phyloP scores from a whole-genome alignment of 2,329 filamentous ascomycete genomes.

The Neofusicoccum cordaticola region DNA sequence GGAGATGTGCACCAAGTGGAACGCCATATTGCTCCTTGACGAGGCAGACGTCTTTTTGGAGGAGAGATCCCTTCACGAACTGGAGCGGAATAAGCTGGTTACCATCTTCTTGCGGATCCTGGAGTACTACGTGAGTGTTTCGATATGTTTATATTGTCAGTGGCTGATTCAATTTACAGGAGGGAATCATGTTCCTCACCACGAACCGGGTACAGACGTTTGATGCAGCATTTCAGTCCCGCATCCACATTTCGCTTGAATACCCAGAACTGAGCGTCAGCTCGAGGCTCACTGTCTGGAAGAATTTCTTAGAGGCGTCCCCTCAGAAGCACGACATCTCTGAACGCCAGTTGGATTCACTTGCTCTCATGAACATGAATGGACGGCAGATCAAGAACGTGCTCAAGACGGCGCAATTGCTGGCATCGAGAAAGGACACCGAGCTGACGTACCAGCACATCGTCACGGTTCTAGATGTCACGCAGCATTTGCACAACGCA shows the following conservation, averaged over 20 bases:
- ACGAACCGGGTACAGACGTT: slow-evolving; percentile 44
- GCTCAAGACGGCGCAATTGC: slow-evolving; percentile 39
- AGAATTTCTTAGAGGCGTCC: slow-evolving; percentile 40
- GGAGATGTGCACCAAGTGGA: slow-evolving; percentile 51
- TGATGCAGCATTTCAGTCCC: slow-evolving; percentile 46
- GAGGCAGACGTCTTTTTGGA: slow-evolving; percentile 44
- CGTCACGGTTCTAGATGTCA: slow-evolving; percentile 36
- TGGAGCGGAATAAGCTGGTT: slow-evolving; percentile 27
- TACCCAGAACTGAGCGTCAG: slow-evolving; percentile 41
- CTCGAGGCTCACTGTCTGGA: slow-evolving; percentile 43
- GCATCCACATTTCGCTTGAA: slow-evolving; percentile 44
- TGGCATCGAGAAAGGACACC: slow-evolving; percentile 24
- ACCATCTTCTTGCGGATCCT: slow-evolving; percentile 37
- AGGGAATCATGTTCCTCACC: slow-evolving; percentile 20
- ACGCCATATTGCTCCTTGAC: slow-evolving; percentile 52
- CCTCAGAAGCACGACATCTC: slow-evolving; percentile 27
- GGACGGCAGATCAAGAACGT: slow-evolving; percentile 45
- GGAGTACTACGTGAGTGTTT: slow-evolving; percentile 34
- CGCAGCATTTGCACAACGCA: slow-evolving; percentile 40
- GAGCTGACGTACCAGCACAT: slow-evolving; percentile 31
- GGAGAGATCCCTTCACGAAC: slow-evolving; percentile 20
- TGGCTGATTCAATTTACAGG: neutral
- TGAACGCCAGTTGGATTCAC: slow-evolving; percentile 28
- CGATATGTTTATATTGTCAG: neutral
- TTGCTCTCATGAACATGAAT: slow-evolving; percentile 34